Evolutionary conservation across 108 stramenopile genomes (phyloP), one percentile per base, ranked within the genome.

Genomic region (Cyclostephanos tholiformis): DNA sequence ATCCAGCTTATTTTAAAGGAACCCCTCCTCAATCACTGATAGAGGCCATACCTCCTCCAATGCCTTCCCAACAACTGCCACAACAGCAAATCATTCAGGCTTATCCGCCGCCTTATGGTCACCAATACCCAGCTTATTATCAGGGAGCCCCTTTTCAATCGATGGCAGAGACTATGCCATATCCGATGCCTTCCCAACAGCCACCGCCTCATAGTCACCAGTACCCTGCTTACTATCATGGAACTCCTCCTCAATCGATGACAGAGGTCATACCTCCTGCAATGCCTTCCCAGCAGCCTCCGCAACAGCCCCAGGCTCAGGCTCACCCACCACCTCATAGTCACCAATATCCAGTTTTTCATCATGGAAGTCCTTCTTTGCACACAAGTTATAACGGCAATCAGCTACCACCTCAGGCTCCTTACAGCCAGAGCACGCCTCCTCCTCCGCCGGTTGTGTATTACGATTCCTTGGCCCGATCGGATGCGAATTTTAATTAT

Each of bases 231-330:
- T 62, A 62, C 38, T 6, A 44, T 29, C 36, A 62, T 19, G 61
- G 61, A 72, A 48, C 43, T 27, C 53, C 74, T 71, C 68, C 76
- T 72, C 69, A 71, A 38, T 55, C 41, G 50, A 6, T 58, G 56
- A 52, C 43, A 19, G 67, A 35, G n/a, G 41, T 56, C 36, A 30
- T 53, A 14, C 67, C 64, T 32, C 49, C 71, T 65, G 53, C 66
- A 14, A 32, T 58, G 14, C 46, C 51, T 61, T 49, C 46, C 26
- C 41, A 30, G 22, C 55, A 49, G 22, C 76, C 76, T 27, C 77
- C 64, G 63, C 66, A 58, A 39, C 77, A 65, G 52, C 58, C 70
- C 67, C 61, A 61, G 32, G 66, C 50, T 43, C 65, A 46, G 14
- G 49, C 27, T 14, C 48, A 46, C 5, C 36, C 36, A 30, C 70